Evolutionary conservation across 192 early-diverging fungal species (phyloP), one percentile per base, ranked within the genome.

Genomic region (Rhizoclosmatium sp.): DNA sequence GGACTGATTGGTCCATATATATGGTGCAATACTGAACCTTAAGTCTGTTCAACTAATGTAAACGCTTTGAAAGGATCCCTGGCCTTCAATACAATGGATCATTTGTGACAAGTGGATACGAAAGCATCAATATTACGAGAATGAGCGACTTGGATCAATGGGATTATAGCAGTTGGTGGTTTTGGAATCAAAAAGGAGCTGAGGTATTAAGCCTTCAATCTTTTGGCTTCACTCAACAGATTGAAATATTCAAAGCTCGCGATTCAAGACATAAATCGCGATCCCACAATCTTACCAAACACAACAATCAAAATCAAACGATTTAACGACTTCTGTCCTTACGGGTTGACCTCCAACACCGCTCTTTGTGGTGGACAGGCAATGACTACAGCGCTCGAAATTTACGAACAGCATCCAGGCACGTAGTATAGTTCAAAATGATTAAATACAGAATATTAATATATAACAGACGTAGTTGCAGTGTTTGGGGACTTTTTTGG

Each of bases 271-370:
- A 47, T 69, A 41, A 69, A 69, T 44, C 9, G 14, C 7, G 45
- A 69, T 23, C 45, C 67, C 39, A 47, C 1, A 46, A 69, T 69
- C 3, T 44, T 69, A 12, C 67, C 67, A 47, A 69, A 69, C 46
- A 69, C 67, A 7, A 69, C 67, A 21, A 69, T 69, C 45, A 41
- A 46, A 47, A 69, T 69, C 39, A 69, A 69, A 44, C 39, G 45
- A 3, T 69, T 69, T 44, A 14, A 69, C 19, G 44, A 12, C 46
- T 21, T n/a, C 3, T 47, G 67, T 54, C 9, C 5, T 7, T 31
- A 31, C 31, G 31, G 3, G 39, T 14, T 65, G 31, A 31, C 31
- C 31, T 31, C 31, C 31, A 16, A 54, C 51, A 12, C 5, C 51
- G 16, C 51, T 7, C 51, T 12, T 54, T 54, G 51, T 54, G 51